Evolutionary conservation across 768 basidiomycete species (phyloP), one percentile per base, ranked within the genome.

Genomic region (Flagelloscypha sp.): DNA sequence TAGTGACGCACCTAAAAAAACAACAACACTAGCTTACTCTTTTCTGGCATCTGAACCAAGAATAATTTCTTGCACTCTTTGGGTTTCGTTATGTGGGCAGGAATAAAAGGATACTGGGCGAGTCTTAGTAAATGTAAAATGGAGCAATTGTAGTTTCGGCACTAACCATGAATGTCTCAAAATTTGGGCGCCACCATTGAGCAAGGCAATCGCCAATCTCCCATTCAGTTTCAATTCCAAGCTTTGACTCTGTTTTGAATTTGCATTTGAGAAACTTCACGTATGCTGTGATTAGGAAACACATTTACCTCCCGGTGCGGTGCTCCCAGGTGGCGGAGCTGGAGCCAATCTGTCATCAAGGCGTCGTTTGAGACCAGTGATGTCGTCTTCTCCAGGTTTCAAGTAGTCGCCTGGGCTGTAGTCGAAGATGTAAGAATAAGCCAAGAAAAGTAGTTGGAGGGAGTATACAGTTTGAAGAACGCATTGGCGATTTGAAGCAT

Each of bases 401-500:
- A 99, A 79, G 61, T 98, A 98, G 61, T 97, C 92, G n/a, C 95
- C 95, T 3, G 95, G 95, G 10, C 90, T 93, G 42, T 12, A 29
- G 18, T 6, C 35, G 27, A 30, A 41, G n/a, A 30, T 18, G 15
- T 27, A 13, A 27, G 40, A 7, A 39, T 36, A 8, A 5, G n/a
- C 21, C 18, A 38, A 3, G 29, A 27, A 28, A 28, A 7, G 23
- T 24, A 34, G 40, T 23, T 27, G 30, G 6, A 22, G 31, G 40
- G 31, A n/a, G 66, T 84, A 49, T 49, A 90, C 89, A 99, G 77
- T 59, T 98, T 97, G 73, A 97, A 98, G 60, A 98, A 99, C 11
- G 92, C 90, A 56, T 95, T 97, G 15, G 93, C 95, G 53, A 99
- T 95, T 54, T 98, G 95, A 5, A 97, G 74, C 82, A 98, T 92